phyloP scores from a whole-genome alignment of 75 land plant genomes.

The Sequoia sempervirens region DNA sequence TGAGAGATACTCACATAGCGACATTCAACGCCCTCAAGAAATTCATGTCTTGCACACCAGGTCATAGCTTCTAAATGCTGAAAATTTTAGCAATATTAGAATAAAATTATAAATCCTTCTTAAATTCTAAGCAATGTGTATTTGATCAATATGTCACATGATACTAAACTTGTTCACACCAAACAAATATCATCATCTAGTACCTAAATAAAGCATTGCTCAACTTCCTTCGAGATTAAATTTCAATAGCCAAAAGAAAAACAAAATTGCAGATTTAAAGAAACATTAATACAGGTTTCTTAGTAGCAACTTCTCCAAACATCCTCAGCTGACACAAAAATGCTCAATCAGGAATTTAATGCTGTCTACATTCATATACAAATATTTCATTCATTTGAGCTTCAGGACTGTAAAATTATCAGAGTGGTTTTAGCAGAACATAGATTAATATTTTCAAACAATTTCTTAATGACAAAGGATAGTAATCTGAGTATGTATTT shows the following conservation, averaged over 20 bases:
- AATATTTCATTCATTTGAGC: not conserved
- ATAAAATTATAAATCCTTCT: not conserved
- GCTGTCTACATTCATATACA: not conserved
- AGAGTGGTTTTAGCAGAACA: not conserved
- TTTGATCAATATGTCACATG: not conserved
- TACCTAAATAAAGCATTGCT: not conserved
- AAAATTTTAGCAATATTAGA: conserved; percentile 6
- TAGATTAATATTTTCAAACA: not conserved
- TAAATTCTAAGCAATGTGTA: not conserved
- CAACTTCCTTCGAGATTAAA: not conserved
- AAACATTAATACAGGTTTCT: not conserved
- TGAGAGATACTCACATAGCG: conserved; percentile 33
- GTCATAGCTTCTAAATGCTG: conserved; percentile 92
- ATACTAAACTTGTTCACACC: not conserved
- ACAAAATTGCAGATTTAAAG: not conserved
- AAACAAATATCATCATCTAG: not conserved
- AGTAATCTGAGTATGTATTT: not conserved
- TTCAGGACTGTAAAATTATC: not conserved
- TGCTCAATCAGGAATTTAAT: not conserved
- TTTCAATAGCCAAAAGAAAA: not conserved
- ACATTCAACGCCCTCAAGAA: conserved; percentile 60
- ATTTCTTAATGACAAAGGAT: not conserved
- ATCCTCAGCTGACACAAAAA: not conserved
- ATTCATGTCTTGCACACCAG: conserved; percentile 83
- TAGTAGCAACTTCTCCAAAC: not conserved